phyloP scores from a whole-genome alignment of 2,329 filamentous ascomycete genomes.

The Proliferodiscus dingleyae region DNA sequence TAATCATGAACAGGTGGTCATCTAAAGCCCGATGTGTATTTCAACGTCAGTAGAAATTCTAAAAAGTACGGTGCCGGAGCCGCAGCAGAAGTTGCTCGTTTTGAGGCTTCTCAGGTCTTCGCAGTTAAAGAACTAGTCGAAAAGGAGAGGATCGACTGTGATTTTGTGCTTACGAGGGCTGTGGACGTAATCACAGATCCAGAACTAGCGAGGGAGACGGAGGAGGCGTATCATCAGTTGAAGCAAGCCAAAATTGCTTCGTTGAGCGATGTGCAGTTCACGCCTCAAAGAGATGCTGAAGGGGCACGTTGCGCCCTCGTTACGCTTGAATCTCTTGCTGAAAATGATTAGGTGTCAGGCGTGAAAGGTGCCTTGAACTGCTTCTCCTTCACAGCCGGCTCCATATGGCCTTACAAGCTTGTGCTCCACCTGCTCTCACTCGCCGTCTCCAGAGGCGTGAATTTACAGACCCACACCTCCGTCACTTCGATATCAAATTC shows the following conservation, averaged over 20 bases:
- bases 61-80: slow-evolving; percentile 32
- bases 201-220: slow-evolving; percentile 21
- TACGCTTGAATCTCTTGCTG: too few species aligned
- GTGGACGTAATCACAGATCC: slow-evolving; percentile 34
- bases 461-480: slow-evolving; percentile 48
- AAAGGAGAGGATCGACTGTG: slow-evolving; percentile 39
- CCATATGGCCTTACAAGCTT: slow-evolving; percentile 55
- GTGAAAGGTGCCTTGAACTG: slow-evolving; percentile 21
- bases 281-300: slow-evolving; percentile 9
- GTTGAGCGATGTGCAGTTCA: slow-evolving; percentile 14
- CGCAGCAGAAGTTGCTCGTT: slow-evolving; percentile 35
- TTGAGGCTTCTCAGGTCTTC: slow-evolving; percentile 37
- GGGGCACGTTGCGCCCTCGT: slow-evolving; percentile 6
- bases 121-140: slow-evolving; percentile 37
- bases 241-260: slow-evolving; percentile 6
- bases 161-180: slow-evolving; percentile 35
- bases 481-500: slow-evolving; percentile 28
- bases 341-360: slow-evolving; percentile 15
- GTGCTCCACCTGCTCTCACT: slow-evolving; percentile 47
- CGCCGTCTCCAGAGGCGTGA: slow-evolving; percentile 40
- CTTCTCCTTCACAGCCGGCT: slow-evolving; percentile 18
- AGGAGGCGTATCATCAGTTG: slow-evolving; percentile 11
- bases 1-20: slow-evolving; percentile 35
- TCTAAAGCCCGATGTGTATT: slow-evolving; percentile 39
- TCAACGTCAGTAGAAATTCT: slow-evolving; percentile 31